Percentiles rank a stretch among this genome's conserved stretches.
phyloP scores from a whole-genome alignment of 768 basidiomycete species.

The Obba rivulosa region DNA sequence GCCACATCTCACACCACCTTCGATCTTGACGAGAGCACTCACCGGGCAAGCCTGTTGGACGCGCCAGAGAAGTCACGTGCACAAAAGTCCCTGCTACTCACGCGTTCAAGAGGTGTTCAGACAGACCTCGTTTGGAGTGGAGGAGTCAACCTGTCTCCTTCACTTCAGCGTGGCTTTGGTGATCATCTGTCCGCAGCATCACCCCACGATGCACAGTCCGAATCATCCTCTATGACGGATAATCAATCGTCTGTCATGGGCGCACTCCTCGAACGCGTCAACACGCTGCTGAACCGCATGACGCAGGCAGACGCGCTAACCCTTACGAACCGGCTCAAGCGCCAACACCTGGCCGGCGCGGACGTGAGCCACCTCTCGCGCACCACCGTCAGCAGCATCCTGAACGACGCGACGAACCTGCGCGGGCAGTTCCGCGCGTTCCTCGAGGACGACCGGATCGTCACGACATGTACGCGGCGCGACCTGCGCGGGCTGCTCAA shows the following conservation, averaged over 20 bases:
- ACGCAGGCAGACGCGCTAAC: slow-evolving; percentile 79
- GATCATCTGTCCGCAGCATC: slow-evolving; percentile 36
- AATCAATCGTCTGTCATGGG: slow-evolving; percentile 45
- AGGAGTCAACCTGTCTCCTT: slow-evolving; percentile 12
- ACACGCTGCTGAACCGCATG: slow-evolving; percentile 57
- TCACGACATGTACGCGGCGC: slow-evolving; percentile 60
- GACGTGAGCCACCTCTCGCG: slow-evolving; percentile 86
- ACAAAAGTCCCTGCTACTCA: slow-evolving; percentile 45
- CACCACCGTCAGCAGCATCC: slow-evolving; percentile 68
- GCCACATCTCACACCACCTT: slow-evolving; percentile 22
- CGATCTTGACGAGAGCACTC: slow-evolving; percentile 43
- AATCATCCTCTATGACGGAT: slow-evolving; percentile 67
- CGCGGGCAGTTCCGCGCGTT: slow-evolving; percentile 68
- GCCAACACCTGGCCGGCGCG: slow-evolving; percentile 81
- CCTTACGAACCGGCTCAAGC: slow-evolving; percentile 83
- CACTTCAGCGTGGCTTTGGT: slow-evolving; percentile 22
- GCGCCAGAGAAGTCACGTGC: slow-evolving; percentile 32
- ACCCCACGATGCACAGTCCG: slow-evolving; percentile 59
- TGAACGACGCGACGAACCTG: slow-evolving; percentile 65
- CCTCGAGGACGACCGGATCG: slow-evolving; percentile 69
- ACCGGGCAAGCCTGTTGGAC: slow-evolving; percentile 19
- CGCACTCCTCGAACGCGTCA: slow-evolving; percentile 56
- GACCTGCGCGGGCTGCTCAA: slow-evolving; percentile 83
- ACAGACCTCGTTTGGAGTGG: slow-evolving; percentile 16
- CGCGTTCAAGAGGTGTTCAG: slow-evolving; percentile 37